A percentile compares a stretch with the other conserved stretches of the same genome.
phyloP scores from a whole-genome alignment of 164 flowering plant genomes.

The Vitis rupestris region DNA sequence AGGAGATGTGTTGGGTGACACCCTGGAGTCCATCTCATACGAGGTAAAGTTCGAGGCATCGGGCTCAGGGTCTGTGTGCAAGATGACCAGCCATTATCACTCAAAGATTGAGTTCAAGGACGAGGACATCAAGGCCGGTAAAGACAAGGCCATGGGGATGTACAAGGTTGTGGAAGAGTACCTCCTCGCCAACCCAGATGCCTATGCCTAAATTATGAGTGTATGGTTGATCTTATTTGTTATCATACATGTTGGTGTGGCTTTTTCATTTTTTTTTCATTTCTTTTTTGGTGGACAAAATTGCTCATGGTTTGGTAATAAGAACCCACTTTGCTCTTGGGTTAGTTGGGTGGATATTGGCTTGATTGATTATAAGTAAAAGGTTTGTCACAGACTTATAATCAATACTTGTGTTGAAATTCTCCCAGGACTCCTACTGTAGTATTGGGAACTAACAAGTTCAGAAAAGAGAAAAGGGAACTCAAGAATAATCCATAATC shows the following conservation, averaged over 20 bases:
- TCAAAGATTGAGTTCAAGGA: constrained; percentile 5
- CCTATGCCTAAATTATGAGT: neutral
- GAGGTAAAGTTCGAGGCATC: constrained; percentile 12
- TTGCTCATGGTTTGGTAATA: neutral
- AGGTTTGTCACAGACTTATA: too few relatives aligned
- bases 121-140: constrained; percentile 10
- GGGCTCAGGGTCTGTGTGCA: constrained; percentile 12
- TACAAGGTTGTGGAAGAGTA: constrained; percentile 5
- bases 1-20: constrained; percentile 7
- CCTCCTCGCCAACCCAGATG: neutral
- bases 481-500: too few relatives aligned
- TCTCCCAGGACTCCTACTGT: too few relatives aligned
- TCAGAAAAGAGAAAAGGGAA: too few relatives aligned
- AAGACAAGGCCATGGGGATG: neutral
- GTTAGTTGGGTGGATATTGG: neutral
- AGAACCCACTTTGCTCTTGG: neutral
- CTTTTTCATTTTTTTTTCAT: too few relatives aligned
- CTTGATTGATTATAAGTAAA: neutral
- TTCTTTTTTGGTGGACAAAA: neutral
- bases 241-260: too few relatives aligned
- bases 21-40: constrained; percentile 8
- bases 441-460: too few relatives aligned
- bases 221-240: neutral
- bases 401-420: too few relatives aligned
- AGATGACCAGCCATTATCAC: constrained; percentile 9